Percentiles rank a stretch among this genome's conserved stretches.
These are phyloP conservation scores for Pythium sp. DNA, from an alignment of 352 stramenopile species.

Conservation along the genomic window DNA sequence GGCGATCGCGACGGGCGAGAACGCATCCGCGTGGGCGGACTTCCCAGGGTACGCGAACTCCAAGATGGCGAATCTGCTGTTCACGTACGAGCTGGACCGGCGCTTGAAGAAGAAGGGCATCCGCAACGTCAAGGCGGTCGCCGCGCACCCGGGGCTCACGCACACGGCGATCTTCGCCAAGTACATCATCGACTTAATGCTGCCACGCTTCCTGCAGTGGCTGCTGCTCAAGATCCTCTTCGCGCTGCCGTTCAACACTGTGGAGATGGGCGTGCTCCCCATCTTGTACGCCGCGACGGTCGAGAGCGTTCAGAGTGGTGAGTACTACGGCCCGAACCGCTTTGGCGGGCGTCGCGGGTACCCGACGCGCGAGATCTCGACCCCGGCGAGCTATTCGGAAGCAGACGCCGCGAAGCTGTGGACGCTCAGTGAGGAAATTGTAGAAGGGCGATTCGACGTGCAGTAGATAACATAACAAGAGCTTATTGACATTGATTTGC, in stretches of 20 bases:
- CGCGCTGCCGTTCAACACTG: conserved; percentile 41
- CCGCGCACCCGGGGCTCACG: conserved; percentile 46
- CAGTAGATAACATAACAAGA: background rate
- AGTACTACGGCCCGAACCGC: conserved; percentile 54
- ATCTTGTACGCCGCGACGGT: conserved; percentile 53
- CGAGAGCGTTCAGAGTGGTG: conserved; percentile 34
- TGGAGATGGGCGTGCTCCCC: conserved; percentile 40
- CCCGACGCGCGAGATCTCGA: conserved; percentile 36
- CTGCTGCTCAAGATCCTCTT: conserved; percentile 38
- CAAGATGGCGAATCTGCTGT: conserved; percentile 63
- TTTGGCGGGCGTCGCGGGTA: conserved; percentile 42
- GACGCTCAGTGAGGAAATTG: conserved; percentile 20
- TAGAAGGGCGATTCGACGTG: conserved; percentile 17
- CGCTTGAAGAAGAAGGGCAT: conserved; percentile 29
- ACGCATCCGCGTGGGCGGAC: conserved; percentile 16
- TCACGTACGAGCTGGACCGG: conserved; percentile 60
- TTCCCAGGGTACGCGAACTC: conserved; percentile 48
- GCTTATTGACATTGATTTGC: background rate
- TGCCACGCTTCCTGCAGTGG: conserved; percentile 31
- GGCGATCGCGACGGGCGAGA: conserved; percentile 7
- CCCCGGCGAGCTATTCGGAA: conserved; percentile 20
- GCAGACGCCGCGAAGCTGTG: conserved; percentile 18
- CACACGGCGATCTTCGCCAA: conserved; percentile 50
- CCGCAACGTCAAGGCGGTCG: conserved; percentile 45
- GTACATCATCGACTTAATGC: conserved; percentile 37